phyloP scores from a whole-genome alignment of 768 basidiomycete genomes.

The Mycena sanguinolenta region DNA sequence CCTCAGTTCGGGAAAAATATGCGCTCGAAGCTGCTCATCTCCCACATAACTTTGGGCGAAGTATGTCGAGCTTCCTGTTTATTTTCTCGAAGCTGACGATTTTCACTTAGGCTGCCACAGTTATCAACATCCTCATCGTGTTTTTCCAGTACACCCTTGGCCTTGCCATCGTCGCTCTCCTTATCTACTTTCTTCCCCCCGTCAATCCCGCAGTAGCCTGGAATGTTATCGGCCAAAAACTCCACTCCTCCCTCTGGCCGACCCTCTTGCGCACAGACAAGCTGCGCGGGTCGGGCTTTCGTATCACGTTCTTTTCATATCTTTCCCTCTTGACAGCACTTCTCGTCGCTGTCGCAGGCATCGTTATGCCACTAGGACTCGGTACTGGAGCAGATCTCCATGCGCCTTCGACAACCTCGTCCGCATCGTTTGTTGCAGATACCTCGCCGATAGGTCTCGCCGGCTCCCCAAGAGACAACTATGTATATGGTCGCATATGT shows the following conservation, averaged over 20 bases:
- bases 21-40: constrained; percentile 21
- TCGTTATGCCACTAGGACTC: constrained; percentile 41
- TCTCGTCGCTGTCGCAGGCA: constrained; percentile 37
- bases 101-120: constrained; percentile 32
- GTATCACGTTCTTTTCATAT: constrained; percentile 33
- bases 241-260: constrained; percentile 42
- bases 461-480: constrained; percentile 36
- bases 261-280: constrained; percentile 35
- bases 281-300: constrained; percentile 4
- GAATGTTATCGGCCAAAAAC: constrained; percentile 37
- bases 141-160: constrained; percentile 39
- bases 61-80: background rate
- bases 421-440: constrained; percentile 34
- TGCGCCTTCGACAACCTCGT: background rate
- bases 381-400: constrained; percentile 28
- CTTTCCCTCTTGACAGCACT: constrained; percentile 32
- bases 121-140: constrained; percentile 40
- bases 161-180: constrained; percentile 39
- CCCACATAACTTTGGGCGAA: constrained; percentile 40
- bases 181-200: constrained; percentile 35
- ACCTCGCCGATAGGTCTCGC: constrained; percentile 38
- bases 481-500: constrained; percentile 38
- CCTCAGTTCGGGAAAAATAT: background rate
- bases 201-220: constrained; percentile 39
- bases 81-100: no score